Base-by-base conservation (phyloP, 495 filamentous ascomycete genomes). In the Lineolata rhizophorae region DNA sequence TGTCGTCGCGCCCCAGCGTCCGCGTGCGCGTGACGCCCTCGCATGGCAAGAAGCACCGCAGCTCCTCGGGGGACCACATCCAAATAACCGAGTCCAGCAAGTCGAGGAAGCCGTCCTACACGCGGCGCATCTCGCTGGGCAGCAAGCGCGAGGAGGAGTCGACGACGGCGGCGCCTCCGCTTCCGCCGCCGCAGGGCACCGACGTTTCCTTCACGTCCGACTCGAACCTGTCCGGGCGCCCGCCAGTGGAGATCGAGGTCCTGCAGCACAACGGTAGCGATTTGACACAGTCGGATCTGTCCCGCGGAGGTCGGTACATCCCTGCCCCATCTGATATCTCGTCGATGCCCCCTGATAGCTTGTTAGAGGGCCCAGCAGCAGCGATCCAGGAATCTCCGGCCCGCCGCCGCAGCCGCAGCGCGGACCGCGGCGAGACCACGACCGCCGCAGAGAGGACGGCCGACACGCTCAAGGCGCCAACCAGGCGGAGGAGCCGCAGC, bases 21-120 rank as follows among this genome's bases (percentile, higher is more conserved):
- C 71, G 87, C 42, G 87, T 99, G 34, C 81, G 85, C 44, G 69
- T 99, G 30, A 93, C 83, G 20, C 87, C 90, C 31, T 61, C 60
- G 22, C 51, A 53, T 32, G 61, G 61, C 40, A 69, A 61, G 51
- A 57, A 52, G 36, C 59, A 55, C 39, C 62, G 56, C 29, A 67
- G 15, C 8, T 9, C 5, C 18, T 8, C 8, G 8, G 22, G 70
- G 47, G 76, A 83, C 31, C 73, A 72, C 39, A 72, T 92, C 36
- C 69, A 84, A 43, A 80, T 92, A 47, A 87, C 78, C 19, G 70
- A 81, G 47, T 67, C 72, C 14, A 69, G 66, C 43, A 69, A 60
- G 52, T 61, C 48, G 53, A 70, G 61, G 35, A 70, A 62, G 57
- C 70, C 66, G 35, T 74, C 62, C 16, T 67, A 73, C 53, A 67